These are phyloP conservation scores for Teratosphaeriaceae sp. DNA, from an alignment of 2,329 filamentous ascomycete species.

Conservation along the genomic window DNA sequence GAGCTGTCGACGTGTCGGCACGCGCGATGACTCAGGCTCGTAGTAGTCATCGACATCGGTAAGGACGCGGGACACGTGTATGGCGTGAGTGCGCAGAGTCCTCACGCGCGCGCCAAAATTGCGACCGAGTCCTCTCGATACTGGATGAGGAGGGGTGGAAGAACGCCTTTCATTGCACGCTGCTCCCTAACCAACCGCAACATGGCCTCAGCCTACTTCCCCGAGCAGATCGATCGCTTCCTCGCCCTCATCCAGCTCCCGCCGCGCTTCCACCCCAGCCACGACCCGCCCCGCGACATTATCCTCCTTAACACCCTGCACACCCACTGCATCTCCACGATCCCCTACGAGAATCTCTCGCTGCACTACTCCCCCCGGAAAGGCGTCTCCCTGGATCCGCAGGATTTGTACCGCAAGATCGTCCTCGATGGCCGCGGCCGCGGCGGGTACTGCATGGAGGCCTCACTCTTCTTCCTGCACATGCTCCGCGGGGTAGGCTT, in stretches of 20 bases:
- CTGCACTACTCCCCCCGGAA: conserved; percentile 47
- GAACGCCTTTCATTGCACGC: too few species aligned
- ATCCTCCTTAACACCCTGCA: conserved; percentile 1
- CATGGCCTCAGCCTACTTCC: background rate
- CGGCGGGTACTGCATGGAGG: conserved; percentile 58
- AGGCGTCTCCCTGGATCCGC: conserved; percentile 42
- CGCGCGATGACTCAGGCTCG: too few species aligned
- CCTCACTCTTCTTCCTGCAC: conserved; percentile 44
- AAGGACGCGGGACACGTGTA: too few species aligned
- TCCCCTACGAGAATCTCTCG: conserved; percentile 52
- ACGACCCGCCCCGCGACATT: background rate
- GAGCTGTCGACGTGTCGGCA: too few species aligned
- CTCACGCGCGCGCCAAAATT: too few species aligned
- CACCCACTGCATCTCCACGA: conserved; percentile 30
- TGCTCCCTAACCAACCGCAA: too few species aligned
- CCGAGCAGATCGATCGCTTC: background rate
- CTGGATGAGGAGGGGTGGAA: too few species aligned
- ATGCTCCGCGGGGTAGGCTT: conserved; percentile 48
- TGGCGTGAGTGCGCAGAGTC: too few species aligned
- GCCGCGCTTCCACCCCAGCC: background rate
- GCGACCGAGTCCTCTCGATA: too few species aligned
- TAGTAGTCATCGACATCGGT: too few species aligned
- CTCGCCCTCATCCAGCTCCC: background rate
- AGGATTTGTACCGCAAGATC: conserved; percentile 47
- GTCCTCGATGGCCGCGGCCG: conserved; percentile 33